Percentiles rank a stretch among this genome's conserved stretches.
These are phyloP conservation scores for Magnolia kwangsiensis DNA, from an alignment of 164 flowering plant species.

Conservation along the genomic window DNA sequence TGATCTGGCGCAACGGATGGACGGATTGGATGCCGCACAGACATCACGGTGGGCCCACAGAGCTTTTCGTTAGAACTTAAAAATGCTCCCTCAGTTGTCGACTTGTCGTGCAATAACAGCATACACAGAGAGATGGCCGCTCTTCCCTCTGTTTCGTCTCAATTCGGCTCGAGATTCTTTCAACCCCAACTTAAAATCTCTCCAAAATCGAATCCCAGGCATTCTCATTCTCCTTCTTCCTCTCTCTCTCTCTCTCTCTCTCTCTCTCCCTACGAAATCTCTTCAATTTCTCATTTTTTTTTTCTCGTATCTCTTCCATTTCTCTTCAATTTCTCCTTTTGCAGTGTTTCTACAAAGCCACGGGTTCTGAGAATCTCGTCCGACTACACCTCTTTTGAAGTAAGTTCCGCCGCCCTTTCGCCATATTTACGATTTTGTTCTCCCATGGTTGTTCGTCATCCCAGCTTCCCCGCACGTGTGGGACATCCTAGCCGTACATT, in stretches of 20 bases:
- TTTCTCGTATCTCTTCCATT: background rate
- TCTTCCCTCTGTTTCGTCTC: no score
- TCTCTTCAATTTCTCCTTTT: background rate
- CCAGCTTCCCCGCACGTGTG: background rate
- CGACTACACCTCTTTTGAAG: background rate
- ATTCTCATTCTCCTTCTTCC: background rate
- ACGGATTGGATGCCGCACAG: no score
- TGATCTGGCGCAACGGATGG: no score
- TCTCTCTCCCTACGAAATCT: no score
- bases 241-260: no score
- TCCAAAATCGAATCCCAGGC: background rate
- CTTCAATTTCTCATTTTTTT: background rate
- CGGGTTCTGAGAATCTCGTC: background rate
- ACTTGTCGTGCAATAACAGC: no score
- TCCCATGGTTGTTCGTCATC: background rate
- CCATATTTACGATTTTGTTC: background rate
- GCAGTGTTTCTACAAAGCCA: background rate
- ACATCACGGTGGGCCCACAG: no score
- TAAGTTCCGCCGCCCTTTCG: background rate
- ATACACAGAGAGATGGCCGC: no score
- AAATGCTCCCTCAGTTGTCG: no score
- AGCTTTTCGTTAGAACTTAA: no score
- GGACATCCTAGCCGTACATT: background rate
- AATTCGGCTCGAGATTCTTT: no score
- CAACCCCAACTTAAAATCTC: background rate